Evolutionary conservation across 2,329 filamentous ascomycete genomes (phyloP).

Genomic region (Pseudogymnoascus sp.): DNA sequence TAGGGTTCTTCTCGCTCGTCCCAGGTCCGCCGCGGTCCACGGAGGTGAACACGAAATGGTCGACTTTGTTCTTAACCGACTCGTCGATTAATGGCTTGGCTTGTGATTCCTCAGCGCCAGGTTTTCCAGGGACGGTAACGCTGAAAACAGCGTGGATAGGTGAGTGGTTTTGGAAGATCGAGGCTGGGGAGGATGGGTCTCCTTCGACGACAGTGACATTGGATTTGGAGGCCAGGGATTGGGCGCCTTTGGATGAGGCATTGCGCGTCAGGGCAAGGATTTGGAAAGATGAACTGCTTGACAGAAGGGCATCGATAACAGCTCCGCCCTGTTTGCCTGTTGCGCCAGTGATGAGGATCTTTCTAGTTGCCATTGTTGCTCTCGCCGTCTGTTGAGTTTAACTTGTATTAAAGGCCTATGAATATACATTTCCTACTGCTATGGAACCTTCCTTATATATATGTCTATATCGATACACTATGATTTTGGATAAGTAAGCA

Average conservation of each 20-base stretch:
- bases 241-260: slow-evolving; percentile 36
- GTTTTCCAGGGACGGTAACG: not conserved
- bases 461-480: too few relatives aligned
- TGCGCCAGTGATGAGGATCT: slow-evolving; percentile 35
- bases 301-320: slow-evolving; percentile 35
- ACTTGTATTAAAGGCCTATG: too few relatives aligned
- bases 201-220: too few relatives aligned
- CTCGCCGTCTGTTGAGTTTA: too few relatives aligned
- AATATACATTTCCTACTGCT: too few relatives aligned
- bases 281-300: slow-evolving; percentile 27
- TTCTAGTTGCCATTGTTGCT: not conserved
- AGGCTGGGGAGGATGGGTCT: too few relatives aligned
- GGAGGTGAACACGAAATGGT: slow-evolving; percentile 47
- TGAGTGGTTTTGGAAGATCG: too few relatives aligned
- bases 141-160: too few relatives aligned
- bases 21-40: slow-evolving; percentile 45
- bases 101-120: slow-evolving; percentile 34
- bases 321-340: slow-evolving; percentile 41
- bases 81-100: slow-evolving; percentile 45
- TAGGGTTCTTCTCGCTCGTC: slow-evolving; percentile 36
- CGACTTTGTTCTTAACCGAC: slow-evolving; percentile 40
- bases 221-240: slow-evolving; percentile 32
- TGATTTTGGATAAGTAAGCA: too few relatives aligned
- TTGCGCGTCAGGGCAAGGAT: slow-evolving; percentile 55
- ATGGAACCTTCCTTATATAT: too few relatives aligned